Percentiles rank a stretch among this genome's conserved stretches.
These are phyloP conservation scores for Aquanectria penicillioides DNA, from an alignment of 2,329 filamentous ascomycete genomes.

Conservation along the genomic window DNA sequence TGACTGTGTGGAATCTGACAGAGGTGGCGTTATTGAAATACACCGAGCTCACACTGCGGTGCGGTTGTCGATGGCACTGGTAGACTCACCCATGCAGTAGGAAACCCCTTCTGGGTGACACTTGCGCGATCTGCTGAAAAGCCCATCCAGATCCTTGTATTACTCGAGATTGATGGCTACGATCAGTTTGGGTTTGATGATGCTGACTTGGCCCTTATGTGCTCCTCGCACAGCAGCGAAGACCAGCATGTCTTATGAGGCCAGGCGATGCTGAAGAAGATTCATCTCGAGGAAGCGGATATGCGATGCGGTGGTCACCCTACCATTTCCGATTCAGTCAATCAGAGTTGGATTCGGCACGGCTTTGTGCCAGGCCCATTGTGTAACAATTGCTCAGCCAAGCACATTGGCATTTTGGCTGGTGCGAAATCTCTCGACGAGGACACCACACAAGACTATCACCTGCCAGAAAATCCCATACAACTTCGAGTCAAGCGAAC, in stretches of 20 bases:
- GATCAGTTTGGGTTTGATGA: background rate
- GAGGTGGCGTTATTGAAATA: background rate
- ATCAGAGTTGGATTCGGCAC: background rate
- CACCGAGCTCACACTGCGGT: background rate
- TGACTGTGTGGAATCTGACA: background rate
- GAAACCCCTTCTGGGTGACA: background rate
- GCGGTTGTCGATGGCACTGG: background rate
- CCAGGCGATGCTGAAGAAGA: background rate
- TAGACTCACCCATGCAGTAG: background rate
- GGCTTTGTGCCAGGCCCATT: background rate
- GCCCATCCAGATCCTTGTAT: background rate
- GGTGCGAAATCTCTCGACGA: background rate
- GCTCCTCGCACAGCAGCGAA: background rate
- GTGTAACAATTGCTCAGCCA: background rate
- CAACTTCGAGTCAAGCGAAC: background rate
- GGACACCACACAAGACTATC: background rate
- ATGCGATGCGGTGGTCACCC: background rate
- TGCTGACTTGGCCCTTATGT: background rate
- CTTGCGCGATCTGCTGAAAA: background rate
- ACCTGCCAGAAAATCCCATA: background rate
- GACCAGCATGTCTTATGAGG: background rate
- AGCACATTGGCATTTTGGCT: background rate
- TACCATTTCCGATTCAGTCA: background rate
- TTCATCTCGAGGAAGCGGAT: background rate
- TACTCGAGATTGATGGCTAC: background rate